These are phyloP conservation scores for Ricinus communis DNA, from an alignment of 345 rosid genomes.

Conservation along the genomic window DNA sequence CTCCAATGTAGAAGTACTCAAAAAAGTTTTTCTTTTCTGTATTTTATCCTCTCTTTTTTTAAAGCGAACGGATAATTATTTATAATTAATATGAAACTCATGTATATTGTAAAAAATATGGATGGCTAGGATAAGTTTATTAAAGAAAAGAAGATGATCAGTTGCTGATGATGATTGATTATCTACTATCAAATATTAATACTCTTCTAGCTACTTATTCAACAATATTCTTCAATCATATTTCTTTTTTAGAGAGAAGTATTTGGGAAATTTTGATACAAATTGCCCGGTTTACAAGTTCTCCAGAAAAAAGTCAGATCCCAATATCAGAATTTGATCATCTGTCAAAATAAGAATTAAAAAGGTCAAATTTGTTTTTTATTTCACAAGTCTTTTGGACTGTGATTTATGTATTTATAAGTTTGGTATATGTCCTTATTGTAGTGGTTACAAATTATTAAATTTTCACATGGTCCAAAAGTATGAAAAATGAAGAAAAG, in stretches of 20 bases:
- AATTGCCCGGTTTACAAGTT: no score
- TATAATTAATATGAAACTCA: not conserved
- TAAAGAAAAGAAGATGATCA: no score
- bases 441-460: slow-evolving; percentile 3
- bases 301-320: no score
- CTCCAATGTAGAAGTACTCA: no score
- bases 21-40: no score
- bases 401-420: not conserved
- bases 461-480: not conserved
- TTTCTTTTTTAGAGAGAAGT: no score
- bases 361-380: not conserved
- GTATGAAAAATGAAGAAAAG: no score
- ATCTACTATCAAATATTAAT: not conserved
- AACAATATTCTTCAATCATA: not conserved
- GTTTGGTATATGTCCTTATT: not conserved
- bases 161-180: not conserved
- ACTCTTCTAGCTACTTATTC: not conserved
- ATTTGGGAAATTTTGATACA: no score
- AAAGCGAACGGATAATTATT: not conserved
- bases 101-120: not conserved
- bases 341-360: not conserved
- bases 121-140: not conserved
- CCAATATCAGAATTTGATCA: no score
- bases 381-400: not conserved
- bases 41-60: no score